Conservation (phyloP, 169 alveolate species). For the Plasmodium fragile region DNA sequence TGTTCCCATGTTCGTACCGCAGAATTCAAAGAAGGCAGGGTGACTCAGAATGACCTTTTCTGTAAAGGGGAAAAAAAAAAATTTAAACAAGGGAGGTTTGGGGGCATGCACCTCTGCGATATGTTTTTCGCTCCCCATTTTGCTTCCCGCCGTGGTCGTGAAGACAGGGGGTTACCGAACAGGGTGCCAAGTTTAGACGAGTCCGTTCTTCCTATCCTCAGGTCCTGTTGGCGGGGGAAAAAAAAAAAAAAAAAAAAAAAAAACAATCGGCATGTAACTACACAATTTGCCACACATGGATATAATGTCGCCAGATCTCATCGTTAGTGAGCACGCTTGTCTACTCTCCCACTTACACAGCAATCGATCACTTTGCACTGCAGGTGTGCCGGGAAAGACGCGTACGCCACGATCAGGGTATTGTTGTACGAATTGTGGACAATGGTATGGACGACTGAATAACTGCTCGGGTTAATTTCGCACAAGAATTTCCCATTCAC, state of each 20-base stretch:
- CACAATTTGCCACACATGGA: neutral
- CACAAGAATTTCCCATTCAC: constrained; percentile 31
- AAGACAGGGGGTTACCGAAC: constrained; percentile 28
- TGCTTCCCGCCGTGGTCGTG: neutral
- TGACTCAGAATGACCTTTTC: constrained; percentile 83
- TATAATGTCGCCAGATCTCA: neutral
- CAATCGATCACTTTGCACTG: constrained; percentile 83
- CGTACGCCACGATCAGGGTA: constrained; percentile 85
- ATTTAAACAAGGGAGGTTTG: neutral
- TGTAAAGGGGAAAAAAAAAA: constrained; percentile 33
- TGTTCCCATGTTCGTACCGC: constrained; percentile 75
- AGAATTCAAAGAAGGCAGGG: constrained; percentile 87
- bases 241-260: constrained; percentile 9
- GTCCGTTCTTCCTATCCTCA: constrained; percentile 47
- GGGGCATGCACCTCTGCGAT: neutral
- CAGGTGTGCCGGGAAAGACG: constrained; percentile 84
- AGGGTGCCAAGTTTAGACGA: constrained; percentile 48
- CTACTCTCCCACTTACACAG: constrained; percentile 59
- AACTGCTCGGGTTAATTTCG: constrained; percentile 25
- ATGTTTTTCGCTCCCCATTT: constrained; percentile 21
- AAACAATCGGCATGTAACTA: neutral
- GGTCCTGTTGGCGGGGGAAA: constrained; percentile 26
- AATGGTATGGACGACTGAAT: constrained; percentile 83
- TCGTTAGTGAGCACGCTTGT: neutral
- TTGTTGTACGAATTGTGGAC: constrained; percentile 81